A percentile compares a stretch with the other conserved stretches of the same genome.
phyloP scores from a whole-genome alignment of 2,329 filamentous ascomycete genomes.

The Penicillium sp. region DNA sequence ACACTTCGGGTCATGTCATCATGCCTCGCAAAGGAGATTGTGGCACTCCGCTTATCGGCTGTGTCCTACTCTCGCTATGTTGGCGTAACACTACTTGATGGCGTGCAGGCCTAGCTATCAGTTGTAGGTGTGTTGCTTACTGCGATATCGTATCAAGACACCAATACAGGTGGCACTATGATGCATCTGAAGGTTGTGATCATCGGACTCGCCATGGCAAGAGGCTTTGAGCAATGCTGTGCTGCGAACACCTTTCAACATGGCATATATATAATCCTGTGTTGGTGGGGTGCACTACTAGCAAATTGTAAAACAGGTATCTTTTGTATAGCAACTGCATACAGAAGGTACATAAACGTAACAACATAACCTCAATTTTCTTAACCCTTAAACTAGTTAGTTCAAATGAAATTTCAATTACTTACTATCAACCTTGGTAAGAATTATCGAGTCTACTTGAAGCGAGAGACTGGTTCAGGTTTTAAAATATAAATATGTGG shows the following conservation, averaged over 20 bases:
- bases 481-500: neutral
- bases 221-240: neutral
- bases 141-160: neutral
- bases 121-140: neutral
- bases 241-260: neutral
- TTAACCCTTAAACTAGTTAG: neutral
- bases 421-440: neutral
- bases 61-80: neutral
- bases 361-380: neutral
- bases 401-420: neutral
- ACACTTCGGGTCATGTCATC: neutral
- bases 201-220: neutral
- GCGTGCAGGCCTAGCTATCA: neutral
- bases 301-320: neutral
- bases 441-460: neutral
- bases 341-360: neutral
- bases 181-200: neutral
- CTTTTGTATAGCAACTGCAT: neutral
- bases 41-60: conserved; percentile 1
- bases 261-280: too few relatives aligned
- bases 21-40: neutral
- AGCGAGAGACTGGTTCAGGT: neutral
- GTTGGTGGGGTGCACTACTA: neutral
- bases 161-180: neutral
- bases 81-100: neutral